phyloP scores from a whole-genome alignment of 139 green algal genomes.

The Chlamydomonas schloesseri region DNA sequence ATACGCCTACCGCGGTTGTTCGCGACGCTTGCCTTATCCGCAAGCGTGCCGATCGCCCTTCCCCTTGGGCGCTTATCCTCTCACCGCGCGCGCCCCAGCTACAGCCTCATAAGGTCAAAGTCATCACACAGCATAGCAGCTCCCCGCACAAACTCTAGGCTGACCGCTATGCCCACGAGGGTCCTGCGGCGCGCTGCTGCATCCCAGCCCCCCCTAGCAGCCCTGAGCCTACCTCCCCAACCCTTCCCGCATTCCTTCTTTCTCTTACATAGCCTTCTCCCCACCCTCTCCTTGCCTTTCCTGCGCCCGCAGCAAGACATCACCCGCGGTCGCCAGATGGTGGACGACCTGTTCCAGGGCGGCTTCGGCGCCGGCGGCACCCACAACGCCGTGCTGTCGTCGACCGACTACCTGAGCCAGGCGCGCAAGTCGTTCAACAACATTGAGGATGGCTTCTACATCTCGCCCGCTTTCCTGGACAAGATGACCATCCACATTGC shows the following conservation, averaged over 20 bases:
- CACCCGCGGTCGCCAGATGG: slow-evolving; percentile 90
- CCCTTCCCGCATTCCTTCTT: neutral
- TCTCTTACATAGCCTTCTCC: neutral
- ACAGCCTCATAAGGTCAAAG: too few species aligned
- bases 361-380: slow-evolving; percentile 79
- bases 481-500: slow-evolving; percentile 96
- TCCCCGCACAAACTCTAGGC: too few species aligned
- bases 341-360: slow-evolving; percentile 94
- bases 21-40: too few species aligned
- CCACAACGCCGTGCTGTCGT: slow-evolving; percentile 91
- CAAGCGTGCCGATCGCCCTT: too few species aligned
- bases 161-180: too few species aligned
- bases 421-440: slow-evolving; percentile 83
- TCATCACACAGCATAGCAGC: too few species aligned
- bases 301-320: slow-evolving; percentile 94
- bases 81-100: too few species aligned
- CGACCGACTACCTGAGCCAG: slow-evolving; percentile 90
- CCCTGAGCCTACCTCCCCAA: too few species aligned
- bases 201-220: too few species aligned
- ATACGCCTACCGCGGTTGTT: too few species aligned
- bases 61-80: too few species aligned
- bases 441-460: slow-evolving; percentile 98
- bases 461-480: slow-evolving; percentile 97
- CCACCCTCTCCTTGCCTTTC: neutral
- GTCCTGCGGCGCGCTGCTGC: too few species aligned